Conservation (phyloP, 495 filamentous ascomycete genomes). For the Sordaria brevicollis region DNA sequence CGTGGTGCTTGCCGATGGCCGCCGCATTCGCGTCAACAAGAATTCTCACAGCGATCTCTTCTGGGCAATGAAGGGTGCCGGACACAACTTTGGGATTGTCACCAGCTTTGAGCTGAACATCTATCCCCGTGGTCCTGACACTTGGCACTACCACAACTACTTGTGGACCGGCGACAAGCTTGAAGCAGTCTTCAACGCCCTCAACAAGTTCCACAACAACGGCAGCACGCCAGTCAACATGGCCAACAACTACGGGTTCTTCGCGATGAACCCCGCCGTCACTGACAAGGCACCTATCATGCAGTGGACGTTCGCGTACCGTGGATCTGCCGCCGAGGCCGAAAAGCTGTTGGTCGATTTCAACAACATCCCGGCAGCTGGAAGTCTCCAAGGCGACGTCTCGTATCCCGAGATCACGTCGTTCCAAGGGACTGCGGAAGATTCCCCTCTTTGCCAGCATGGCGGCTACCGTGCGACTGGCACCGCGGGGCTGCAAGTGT, state of each 20-base stretch:
- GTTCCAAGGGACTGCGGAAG: not conserved
- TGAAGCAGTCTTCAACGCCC: conserved; percentile 36
- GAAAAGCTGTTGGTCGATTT: not conserved
- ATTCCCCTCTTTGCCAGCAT: not conserved
- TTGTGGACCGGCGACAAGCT: conserved; percentile 40
- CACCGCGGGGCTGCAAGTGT: conserved; percentile 15
- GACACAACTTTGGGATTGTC: conserved; percentile 55
- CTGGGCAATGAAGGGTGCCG: conserved; percentile 53
- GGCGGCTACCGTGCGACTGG: not conserved
- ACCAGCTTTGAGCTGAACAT: conserved; percentile 36
- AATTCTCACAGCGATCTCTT: conserved; percentile 30
- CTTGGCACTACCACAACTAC: conserved; percentile 36
- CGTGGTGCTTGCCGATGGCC: not conserved
- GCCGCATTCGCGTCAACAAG: not conserved
- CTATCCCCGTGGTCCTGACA: conserved; percentile 23
- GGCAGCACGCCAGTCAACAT: conserved; percentile 30
- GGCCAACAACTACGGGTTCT: not conserved
- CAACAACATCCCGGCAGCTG: not conserved
- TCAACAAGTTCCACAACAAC: conserved; percentile 33
- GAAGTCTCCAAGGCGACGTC: not conserved
- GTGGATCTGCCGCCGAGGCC: not conserved
- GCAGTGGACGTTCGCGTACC: not conserved
- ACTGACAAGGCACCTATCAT: not conserved
- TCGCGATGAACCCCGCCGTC: not conserved
- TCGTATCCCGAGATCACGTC: not conserved